Evolutionary conservation across 2,329 filamentous ascomycete genomes (phyloP).

Genomic region (Curvularia lunata): DNA sequence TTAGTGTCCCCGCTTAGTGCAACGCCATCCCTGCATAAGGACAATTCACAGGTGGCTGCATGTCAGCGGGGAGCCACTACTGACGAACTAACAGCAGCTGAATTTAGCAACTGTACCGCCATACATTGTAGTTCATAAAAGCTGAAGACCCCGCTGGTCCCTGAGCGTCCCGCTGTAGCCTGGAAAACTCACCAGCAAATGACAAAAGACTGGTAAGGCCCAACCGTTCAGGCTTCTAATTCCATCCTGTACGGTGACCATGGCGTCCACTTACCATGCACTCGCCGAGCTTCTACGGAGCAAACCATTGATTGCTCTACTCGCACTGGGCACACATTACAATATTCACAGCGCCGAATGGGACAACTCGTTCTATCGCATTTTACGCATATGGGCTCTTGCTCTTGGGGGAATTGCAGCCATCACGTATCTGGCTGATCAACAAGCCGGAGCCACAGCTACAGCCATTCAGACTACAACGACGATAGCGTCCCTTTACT

Average conservation of each 20-base stretch:
- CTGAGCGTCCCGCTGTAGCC: background rate
- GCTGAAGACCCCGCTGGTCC: background rate
- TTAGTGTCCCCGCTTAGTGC: slow-evolving; percentile 1
- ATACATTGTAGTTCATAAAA: background rate
- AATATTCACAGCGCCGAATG: slow-evolving; percentile 34
- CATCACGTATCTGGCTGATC: slow-evolving; percentile 25
- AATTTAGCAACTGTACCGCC: background rate
- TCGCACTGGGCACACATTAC: slow-evolving; percentile 35
- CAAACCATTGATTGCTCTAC: slow-evolving; percentile 24
- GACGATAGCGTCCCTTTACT: slow-evolving; percentile 29
- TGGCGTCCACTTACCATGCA: background rate
- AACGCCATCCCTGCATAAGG: background rate
- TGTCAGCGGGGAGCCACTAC: background rate
- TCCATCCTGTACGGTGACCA: background rate
- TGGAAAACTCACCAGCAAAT: background rate
- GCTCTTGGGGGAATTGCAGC: slow-evolving; percentile 26
- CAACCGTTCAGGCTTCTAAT: background rate
- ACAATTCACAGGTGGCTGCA: too few species aligned
- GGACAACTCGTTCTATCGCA: slow-evolving; percentile 26
- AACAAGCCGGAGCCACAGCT: slow-evolving; percentile 15
- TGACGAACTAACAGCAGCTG: background rate
- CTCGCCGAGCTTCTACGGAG: slow-evolving; percentile 25
- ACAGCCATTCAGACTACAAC: slow-evolving; percentile 17
- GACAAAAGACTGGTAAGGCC: background rate
- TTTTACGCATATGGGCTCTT: slow-evolving; percentile 24